Evolutionary conservation across 768 basidiomycete species (phyloP), one percentile per base, ranked within the genome.

Genomic region (Russula foetens): DNA sequence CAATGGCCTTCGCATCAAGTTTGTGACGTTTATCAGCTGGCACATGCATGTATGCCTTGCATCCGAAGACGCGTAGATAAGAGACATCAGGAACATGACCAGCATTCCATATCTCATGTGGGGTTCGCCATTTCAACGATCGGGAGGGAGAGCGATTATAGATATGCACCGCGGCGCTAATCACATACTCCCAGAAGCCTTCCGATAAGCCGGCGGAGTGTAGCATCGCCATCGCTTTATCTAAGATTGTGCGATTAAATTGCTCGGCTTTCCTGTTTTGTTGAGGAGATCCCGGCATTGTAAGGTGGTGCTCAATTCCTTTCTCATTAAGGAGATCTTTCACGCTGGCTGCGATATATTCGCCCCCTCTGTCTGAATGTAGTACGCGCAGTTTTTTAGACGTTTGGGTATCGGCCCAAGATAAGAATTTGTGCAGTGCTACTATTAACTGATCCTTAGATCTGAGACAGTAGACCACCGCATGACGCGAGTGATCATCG

Each of bases 231-330:
- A 69, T 68, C 0, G 72, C 69, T 7, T 67, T 56, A 44, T 78
- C 72, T 4, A 74, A 19, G 9, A 76, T 61, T 0, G 72, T 75
- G 7, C 73, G 66, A 60, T 79, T 81, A 2, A 69, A 63, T 8
- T 72, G 67, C 65, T 81, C 74, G 0, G 78, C 73, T 14, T 79
- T 63, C 0, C 80, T 76, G 56, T 81, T 81, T 43, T 80, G 71
- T 53, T 76, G 67, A 0, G 75, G 78, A 0, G 75, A 77, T 59
- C 81, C 71, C 21, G 77, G 75, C 0, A 74, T 67, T 2, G 76
- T 79, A 1, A 74, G 66, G 50, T 75, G 69, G 14, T 71, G 71
- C 4, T 58, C 28, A 0, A 75, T 82, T 0, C 82, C 82, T 7
- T 72, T 67, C 0, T 55, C 51, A 1, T 71, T 64, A 0, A 78